Base-by-base conservation (phyloP, 2,329 filamentous ascomycete species). In the Exophiala sp. region DNA sequence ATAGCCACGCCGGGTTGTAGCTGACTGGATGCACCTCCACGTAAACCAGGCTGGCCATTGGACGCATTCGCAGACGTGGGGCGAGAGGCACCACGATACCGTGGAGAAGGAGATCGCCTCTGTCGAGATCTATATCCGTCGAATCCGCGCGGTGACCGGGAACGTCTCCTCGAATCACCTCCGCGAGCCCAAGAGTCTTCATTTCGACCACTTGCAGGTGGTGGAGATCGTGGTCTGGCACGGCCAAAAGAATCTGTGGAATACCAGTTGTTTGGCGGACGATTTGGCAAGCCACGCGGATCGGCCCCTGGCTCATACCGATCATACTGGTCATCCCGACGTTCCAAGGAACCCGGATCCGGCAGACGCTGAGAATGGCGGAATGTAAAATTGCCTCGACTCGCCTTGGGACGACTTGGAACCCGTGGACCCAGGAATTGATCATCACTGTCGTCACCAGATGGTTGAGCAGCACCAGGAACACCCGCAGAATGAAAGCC, bases 371-470 rank as follows among this genome's bases (percentile, higher is more conserved):
- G 43, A 23, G 43, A 37, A 38, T 46, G 43, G n/a, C 49, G 35
- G 30, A 52, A 52, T 4, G 37, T 47, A 30, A 52, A 52, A 19
- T 43, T 19, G 19, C 22, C 30, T 34, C 51, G 51, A n/a, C 23
- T 44, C 14, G 42, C 14, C 8, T 32, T 32, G 19, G 9, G 14
- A 22, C 24, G 46, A 16, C 16, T 27, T 13, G 16, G 34, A 30
- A 64, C 56, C n/a, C 43, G 61, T 57, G 8, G 60, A 60, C 19
- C 62, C 59, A 50, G 59, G 61, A 50, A 64, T 50, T 39, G 59
- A 55, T 52, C 66, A 57, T 60, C 62, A 38, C 65, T 68, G 21
- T 70, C 66, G 37, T 48, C 40, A n/a, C 56, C 50, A n/a, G 51
- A 38, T 38, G 27, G 45, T 7, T 35, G 37, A 23, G 22, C 34